Base-by-base conservation (phyloP, 2,329 filamentous ascomycete genomes). In the Beauveria brongniartii region DNA sequence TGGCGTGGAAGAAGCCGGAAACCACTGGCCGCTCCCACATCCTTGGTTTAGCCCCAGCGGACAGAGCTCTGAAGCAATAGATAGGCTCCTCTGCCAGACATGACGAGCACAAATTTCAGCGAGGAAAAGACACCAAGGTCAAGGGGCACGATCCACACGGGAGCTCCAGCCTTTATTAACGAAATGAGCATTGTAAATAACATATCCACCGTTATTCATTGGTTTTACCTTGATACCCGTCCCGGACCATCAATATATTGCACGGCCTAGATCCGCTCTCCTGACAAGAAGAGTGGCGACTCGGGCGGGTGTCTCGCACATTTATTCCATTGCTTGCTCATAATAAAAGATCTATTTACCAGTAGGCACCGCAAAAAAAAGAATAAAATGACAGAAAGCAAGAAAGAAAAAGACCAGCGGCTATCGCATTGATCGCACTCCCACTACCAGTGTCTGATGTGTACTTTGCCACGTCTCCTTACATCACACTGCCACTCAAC, bases 1-100 rank as follows among this genome's bases (percentile, higher is more conserved):
- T 53, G 40, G 20, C 56, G 59, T 56, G 59, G 59, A 61, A 61
- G 59, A 57, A 61, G 59, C 59, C 59, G 59, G 59, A 61, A 61
- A 37, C 51, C 59, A n/a, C 52, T 52, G 47, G 56, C 41, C 40
- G 28, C 48, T 24, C 12, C 59, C 59, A 37, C 28, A 37, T 28
- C 46, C 59, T 30, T 56, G 53, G n/a, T 52, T 55, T 44, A 54
- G 51, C 51, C 43, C 59, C 50, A 28, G 50, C 26, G 9, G 40
- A 34, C 57, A 51, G 40, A 37, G 48, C 48, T 28, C 34, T 7
- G n/a, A 12, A 55, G 52, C 59, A 55, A 61, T 37, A 12, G 1
- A 9, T 37, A 61, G 59, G 59, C 53, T 61, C 59, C 44, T 56
- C 52, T 57, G 26, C 59, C 37, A 40, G 51, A 52, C 50, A 56